Base-by-base conservation (phyloP, 2,329 filamentous ascomycete genomes). In the Neocatenulostroma microsporum region DNA sequence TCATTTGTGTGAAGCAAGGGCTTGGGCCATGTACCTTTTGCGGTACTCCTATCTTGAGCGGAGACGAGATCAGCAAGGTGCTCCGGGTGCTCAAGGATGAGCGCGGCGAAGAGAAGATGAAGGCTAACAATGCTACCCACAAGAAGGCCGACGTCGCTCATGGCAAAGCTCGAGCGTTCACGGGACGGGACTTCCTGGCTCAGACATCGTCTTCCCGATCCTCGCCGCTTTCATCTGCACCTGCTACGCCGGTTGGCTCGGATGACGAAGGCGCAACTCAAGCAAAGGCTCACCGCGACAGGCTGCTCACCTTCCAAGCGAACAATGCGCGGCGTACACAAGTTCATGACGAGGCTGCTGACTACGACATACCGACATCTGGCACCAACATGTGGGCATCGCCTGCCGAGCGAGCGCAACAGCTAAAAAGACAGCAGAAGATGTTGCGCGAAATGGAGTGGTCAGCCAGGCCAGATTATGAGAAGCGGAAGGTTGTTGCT, bases 11-110 rank as follows among this genome's bases (percentile, higher is more conserved):
- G 17, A 88, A 91, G 54, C 88, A 98, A 62, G 91, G 91, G 0
- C 70, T 96, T 1, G 89, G 89, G 0, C 89, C 89, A 0, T 98
- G 91, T 60, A 95, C 89, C 0, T 95, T 84, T 55, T 98, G 91
- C 64, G 78, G 79, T 0, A 70, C 74, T 0, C 77, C 85, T 0
- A 67, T 98, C 0, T 67, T 98, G 6, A 80, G 73, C 20, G 58
- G 75, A 0, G 65, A 73, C 3, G 87, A 96, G 37, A 76, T 94
- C 8, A 82, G 93, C 52, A 77, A 74, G 21, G 94, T 98, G 76
- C 82, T 96, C 32, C 73, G 75, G 18, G 80, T 89, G 51, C 70
- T 98, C 10, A 79, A 80, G 25, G 82, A 85, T 35, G 89, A 96
- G 63, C 78, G 88, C 4, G 89, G 88, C 2, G 77, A 81, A 39